Percentiles rank a stretch among this genome's conserved stretches.
These are phyloP conservation scores for Boechera retrofracta DNA, from an alignment of 345 rosid genomes.

Conservation along the genomic window DNA sequence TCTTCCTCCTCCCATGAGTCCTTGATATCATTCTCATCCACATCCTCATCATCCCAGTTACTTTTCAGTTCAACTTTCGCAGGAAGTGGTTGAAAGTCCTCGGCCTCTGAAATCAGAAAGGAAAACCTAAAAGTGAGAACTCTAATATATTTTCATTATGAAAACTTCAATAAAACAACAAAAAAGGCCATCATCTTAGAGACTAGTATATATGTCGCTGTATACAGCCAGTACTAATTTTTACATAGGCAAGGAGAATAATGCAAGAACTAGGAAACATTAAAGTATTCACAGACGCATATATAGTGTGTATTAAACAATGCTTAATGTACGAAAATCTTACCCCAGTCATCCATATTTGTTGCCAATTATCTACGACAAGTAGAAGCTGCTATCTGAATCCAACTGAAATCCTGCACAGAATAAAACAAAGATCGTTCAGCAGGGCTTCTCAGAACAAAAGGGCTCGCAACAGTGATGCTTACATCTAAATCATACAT, in stretches of 20 bases:
- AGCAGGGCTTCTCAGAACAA: not conserved
- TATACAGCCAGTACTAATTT: not conserved
- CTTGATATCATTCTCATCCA: conserved; percentile 79
- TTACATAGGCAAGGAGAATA: not conserved
- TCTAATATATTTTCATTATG: not conserved
- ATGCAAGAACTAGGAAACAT: not conserved
- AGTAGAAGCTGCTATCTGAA: conserved; percentile 12
- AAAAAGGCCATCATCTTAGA: not conserved
- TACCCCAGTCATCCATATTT: conserved; percentile 43
- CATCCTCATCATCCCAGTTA: conserved; percentile 93
- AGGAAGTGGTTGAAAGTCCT: conserved; percentile 57
- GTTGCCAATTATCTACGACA: not conserved
- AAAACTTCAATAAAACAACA: not conserved
- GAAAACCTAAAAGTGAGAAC: conserved; percentile 11
- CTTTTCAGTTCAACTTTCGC: conserved; percentile 57
- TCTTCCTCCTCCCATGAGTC: conserved; percentile 99
- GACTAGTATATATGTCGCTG: not conserved
- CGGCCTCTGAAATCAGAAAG: conserved; percentile 59
- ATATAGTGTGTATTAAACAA: not conserved
- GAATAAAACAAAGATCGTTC: not conserved
- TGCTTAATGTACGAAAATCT: not conserved
- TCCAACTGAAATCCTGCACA: conserved; percentile 25
- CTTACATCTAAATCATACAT: not conserved
- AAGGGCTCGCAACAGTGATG: not conserved
- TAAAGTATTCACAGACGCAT: not conserved